phyloP scores from a whole-genome alignment of 2,329 filamentous ascomycete genomes.

The Fusarium sp. region DNA sequence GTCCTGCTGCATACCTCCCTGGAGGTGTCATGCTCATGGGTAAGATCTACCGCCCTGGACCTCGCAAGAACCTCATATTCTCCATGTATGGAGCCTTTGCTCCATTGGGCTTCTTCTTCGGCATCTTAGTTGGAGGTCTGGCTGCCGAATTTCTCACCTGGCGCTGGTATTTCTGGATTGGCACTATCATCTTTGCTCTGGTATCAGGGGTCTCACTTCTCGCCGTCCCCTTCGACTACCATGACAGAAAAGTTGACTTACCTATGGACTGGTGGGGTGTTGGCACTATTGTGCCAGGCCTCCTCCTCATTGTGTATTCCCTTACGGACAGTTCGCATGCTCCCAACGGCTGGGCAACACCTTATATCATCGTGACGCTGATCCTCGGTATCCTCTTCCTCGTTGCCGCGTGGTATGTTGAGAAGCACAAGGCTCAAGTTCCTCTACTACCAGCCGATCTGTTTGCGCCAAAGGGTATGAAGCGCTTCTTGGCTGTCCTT shows the following conservation, averaged over 20 bases:
- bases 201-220: constrained; percentile 61
- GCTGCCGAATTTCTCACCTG: constrained; percentile 71
- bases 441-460: constrained; percentile 74
- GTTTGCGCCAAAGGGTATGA: constrained; percentile 70
- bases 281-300: constrained; percentile 65
- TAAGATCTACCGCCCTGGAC: constrained; percentile 76
- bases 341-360: constrained; percentile 71
- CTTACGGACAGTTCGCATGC: constrained; percentile 76
- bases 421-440: constrained; percentile 70
- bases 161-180: constrained; percentile 80
- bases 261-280: constrained; percentile 74
- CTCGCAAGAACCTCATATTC: constrained; percentile 77
- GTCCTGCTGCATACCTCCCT: constrained; percentile 78
- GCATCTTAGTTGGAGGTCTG: constrained; percentile 76
- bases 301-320: constrained; percentile 75
- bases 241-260: constrained; percentile 41
- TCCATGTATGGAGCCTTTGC: constrained; percentile 70
- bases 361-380: constrained; percentile 74
- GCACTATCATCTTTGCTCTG: constrained; percentile 60
- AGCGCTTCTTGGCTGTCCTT: constrained; percentile 66
- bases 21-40: constrained; percentile 78
- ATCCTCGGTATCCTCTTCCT: constrained; percentile 68
- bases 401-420: constrained; percentile 69
- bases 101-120: constrained; percentile 70
- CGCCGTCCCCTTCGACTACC: constrained; percentile 55